Percentiles rank a stretch among this genome's conserved stretches.
Conservation (phyloP, 306 rosid genomes). For the Dryas octopetala region DNA sequence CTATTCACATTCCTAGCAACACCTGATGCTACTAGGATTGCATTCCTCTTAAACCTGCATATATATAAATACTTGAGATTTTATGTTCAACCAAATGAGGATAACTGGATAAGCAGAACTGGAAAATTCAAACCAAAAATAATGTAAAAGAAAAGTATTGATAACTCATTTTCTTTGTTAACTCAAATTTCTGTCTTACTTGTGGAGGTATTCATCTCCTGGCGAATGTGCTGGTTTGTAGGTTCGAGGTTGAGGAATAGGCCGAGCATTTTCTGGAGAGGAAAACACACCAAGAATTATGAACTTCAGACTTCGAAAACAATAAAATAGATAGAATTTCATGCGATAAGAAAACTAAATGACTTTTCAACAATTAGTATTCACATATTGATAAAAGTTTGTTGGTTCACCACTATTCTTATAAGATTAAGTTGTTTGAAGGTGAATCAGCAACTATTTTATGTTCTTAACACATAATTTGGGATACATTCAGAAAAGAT, state of each 20-base stretch:
- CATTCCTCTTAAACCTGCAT: slow-evolving; percentile 79
- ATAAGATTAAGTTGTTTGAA: neutral
- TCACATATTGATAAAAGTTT: neutral
- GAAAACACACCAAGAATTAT: slow-evolving; percentile 15
- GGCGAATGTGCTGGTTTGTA: slow-evolving; percentile 49
- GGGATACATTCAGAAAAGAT: neutral
- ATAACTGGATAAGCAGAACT: slow-evolving; percentile 1
- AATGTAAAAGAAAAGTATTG: neutral
- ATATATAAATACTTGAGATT: neutral
- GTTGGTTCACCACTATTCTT: neutral
- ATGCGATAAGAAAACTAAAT: neutral
- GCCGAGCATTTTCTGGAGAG: slow-evolving; percentile 38
- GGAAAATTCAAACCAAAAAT: neutral
- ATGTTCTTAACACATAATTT: neutral
- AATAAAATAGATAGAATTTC: too few species aligned
- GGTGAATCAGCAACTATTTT: neutral
- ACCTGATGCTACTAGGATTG: slow-evolving; percentile 77
- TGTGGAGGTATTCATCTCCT: slow-evolving; percentile 67
- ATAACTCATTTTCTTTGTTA: neutral
- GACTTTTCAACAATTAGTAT: neutral
- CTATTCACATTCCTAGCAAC: slow-evolving; percentile 70
- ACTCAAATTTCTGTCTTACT: slow-evolving; percentile 48
- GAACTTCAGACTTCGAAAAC: neutral
- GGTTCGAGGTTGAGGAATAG: slow-evolving; percentile 51
- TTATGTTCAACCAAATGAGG: neutral